Conservation (phyloP, 148 eudicot species). For the Rhododendron griersonianum region DNA sequence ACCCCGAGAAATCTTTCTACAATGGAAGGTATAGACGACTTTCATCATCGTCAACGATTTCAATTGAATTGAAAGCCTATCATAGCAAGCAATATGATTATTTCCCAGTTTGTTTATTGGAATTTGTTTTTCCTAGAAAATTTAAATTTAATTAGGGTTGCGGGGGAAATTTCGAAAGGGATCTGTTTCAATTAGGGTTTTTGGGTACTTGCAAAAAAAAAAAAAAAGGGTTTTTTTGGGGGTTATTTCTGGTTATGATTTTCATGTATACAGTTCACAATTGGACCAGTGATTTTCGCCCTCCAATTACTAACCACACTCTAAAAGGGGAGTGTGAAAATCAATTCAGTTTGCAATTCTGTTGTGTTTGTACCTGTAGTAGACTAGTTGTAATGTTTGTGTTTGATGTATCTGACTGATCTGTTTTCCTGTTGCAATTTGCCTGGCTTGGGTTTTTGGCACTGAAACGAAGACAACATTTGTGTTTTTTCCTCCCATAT, state of each 20-base stretch:
- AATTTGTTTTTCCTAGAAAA: background rate
- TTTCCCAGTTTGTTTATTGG: background rate
- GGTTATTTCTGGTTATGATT: background rate
- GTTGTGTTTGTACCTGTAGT: background rate
- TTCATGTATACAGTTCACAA: background rate
- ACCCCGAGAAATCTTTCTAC: background rate
- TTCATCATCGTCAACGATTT: background rate
- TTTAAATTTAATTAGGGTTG: background rate
- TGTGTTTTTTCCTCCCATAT: background rate
- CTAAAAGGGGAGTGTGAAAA: background rate
- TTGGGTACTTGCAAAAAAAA: background rate
- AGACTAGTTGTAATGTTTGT: background rate
- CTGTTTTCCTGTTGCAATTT: background rate
- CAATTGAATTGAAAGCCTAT: background rate
- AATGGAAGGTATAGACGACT: background rate
- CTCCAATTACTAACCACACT: background rate
- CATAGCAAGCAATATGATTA: background rate
- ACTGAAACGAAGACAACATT: background rate
- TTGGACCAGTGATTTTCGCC: background rate
- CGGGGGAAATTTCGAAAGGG: background rate
- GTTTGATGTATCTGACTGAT: background rate
- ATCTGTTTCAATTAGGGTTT: background rate
- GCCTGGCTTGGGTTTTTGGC: background rate
- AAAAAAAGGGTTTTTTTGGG: background rate
- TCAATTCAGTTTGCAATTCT: background rate